Evolutionary conservation across 2,329 filamentous ascomycete species (phyloP), one percentile per base, ranked within the genome.

Genomic region (Phyllosticta citriasiana): DNA sequence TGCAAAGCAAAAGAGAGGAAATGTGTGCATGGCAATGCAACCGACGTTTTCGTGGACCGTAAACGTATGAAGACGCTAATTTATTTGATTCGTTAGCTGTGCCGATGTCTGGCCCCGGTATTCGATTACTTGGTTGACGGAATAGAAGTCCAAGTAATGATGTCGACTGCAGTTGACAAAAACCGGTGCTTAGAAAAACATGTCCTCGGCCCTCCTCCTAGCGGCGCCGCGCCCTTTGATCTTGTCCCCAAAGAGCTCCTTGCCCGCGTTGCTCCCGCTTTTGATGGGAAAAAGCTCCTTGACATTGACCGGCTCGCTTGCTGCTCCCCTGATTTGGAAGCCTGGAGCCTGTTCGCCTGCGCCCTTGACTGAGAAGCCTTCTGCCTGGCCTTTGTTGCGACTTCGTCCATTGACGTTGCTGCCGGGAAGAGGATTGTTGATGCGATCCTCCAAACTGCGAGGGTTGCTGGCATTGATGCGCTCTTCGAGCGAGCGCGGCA

Each of bases 201-300:
- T 63, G 47, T 68, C 67, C 61, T 68, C 68, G 12, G 68, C 69
- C 62, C 64, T 68, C 53, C 67, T 66, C 57, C 70, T 66, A 24
- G 65, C 65, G 14, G 63, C 67, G 25, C 69, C 69, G 19, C 68
- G 59, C 6, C 69, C 69, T 52, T 68, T 69, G 57, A 71, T 67
- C 59, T 70, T 68, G 57, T 70, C 67, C 9, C 62, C 68, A 55
- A 73, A 73, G 12, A 73, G 62, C 56, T 73, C 71, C 60, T 68
- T 71, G 12, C 68, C 68, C 4, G 57, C 62, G 24, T 67, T 67
- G 10, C 64, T 65, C 4, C 58, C 58, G 16, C 57, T 51, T 62
- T 63, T 64, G 26, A 59, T 26, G 1, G 60, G 59, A 53, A 65
- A 65, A 3, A 65, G 47, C 57, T 65, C 63, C n/a, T 47, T 62